Conservation (phyloP, 2,329 filamentous ascomycete genomes). For the Nothopassalora personata region DNA sequence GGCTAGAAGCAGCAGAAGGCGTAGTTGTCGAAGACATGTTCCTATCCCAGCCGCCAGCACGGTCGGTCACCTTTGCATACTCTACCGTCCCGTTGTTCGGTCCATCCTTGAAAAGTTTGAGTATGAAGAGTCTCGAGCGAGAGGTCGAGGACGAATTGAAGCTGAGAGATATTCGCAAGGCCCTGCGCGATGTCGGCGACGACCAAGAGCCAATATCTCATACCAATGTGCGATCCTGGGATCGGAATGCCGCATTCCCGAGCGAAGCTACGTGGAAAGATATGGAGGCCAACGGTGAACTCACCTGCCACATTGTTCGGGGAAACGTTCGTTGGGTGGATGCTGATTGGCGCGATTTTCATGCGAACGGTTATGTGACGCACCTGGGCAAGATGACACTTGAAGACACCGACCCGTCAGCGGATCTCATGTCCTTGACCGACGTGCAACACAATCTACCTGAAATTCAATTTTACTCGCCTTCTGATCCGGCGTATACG, state of each 20-base stretch:
- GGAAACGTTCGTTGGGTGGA: background rate
- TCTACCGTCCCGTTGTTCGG: background rate
- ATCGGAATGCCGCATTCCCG: background rate
- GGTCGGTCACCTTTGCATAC: background rate
- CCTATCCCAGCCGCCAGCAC: background rate
- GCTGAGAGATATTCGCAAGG: background rate
- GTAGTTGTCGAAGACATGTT: background rate
- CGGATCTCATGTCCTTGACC: background rate
- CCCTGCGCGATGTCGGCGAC: background rate
- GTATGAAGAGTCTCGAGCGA: background rate
- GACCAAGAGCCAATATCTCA: background rate
- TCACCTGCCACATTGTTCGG: background rate
- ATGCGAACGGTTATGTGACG: background rate
- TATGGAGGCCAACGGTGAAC: background rate
- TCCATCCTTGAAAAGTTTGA: too few species aligned
- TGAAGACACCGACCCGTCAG: background rate
- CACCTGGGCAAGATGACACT: background rate
- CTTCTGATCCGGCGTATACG: background rate
- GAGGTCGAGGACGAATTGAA: background rate
- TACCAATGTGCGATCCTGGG: background rate
- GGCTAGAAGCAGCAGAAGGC: background rate
- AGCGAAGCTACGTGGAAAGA: background rate
- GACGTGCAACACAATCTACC: background rate
- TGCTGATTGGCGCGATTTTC: background rate
- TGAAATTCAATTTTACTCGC: background rate